These are phyloP conservation scores for Heimioporus sp. DNA, from an alignment of 768 basidiomycete species.

Conservation along the genomic window DNA sequence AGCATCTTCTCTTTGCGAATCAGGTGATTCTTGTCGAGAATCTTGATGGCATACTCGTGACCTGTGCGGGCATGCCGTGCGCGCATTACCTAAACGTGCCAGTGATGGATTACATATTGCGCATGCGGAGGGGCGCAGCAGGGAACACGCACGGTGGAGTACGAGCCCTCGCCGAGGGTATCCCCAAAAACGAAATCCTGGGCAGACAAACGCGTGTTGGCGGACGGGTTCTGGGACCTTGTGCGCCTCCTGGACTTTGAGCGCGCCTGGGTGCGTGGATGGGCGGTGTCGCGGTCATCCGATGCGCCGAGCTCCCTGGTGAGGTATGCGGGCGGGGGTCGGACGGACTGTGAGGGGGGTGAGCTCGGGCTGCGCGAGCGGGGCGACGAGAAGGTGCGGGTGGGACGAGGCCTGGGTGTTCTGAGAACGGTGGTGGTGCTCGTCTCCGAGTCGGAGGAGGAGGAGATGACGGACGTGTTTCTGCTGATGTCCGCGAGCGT, in stretches of 20 bases:
- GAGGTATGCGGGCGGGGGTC: slow-evolving; percentile 53
- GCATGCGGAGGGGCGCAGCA: background rate
- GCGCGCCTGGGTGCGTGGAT: slow-evolving; percentile 25
- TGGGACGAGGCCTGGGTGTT: slow-evolving; percentile 51
- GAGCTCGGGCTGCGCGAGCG: slow-evolving; percentile 53
- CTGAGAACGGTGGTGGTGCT: slow-evolving; percentile 37
- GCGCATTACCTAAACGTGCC: slow-evolving; percentile 48
- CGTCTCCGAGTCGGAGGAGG: slow-evolving; percentile 54
- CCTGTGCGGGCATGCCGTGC: slow-evolving; percentile 54
- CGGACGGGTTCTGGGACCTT: slow-evolving; percentile 44
- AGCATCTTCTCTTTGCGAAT: slow-evolving; percentile 74
- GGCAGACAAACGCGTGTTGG: slow-evolving; percentile 42
- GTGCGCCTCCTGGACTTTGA: slow-evolving; percentile 41
- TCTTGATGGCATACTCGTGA: slow-evolving; percentile 73
- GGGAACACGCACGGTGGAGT: slow-evolving; percentile 64
- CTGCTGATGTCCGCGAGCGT: slow-evolving; percentile 66
- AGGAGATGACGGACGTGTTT: slow-evolving; percentile 74
- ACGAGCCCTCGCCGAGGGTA: slow-evolving; percentile 79
- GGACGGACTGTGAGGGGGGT: slow-evolving; percentile 33
- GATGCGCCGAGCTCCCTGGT: slow-evolving; percentile 52
- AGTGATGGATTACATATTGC: slow-evolving; percentile 6
- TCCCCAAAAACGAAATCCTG: slow-evolving; percentile 74
- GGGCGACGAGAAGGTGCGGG: slow-evolving; percentile 64
- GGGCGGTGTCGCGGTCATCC: slow-evolving; percentile 20
- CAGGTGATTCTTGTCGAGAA: slow-evolving; percentile 82